Percentiles rank a stretch among this genome's conserved stretches.
Evolutionary conservation across 108 stramenopile species (phyloP).

Genomic region (Nitzschia putrida): DNA sequence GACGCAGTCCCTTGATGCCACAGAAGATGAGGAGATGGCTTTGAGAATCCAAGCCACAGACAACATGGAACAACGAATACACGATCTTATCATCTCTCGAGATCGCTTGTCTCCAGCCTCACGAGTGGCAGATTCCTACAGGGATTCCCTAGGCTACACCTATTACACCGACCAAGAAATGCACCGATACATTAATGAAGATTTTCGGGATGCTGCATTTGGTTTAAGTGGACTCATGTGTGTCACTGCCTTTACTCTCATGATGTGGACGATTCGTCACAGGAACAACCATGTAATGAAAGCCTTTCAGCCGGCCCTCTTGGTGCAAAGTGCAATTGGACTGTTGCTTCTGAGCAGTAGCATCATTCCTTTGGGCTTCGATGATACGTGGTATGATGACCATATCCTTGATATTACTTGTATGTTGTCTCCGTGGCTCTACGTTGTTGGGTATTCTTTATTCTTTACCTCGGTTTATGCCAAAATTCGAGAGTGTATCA

Average conservation of each 20-base stretch:
- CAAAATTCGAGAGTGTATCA: constrained; percentile 51
- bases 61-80: constrained; percentile 27
- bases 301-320: constrained; percentile 61
- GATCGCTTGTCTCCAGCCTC: neutral
- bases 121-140: constrained; percentile 18
- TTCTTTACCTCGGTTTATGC: constrained; percentile 54
- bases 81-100: constrained; percentile 2
- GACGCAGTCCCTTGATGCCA: constrained; percentile 1
- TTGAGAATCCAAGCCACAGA: constrained; percentile 34
- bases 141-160: constrained; percentile 25
- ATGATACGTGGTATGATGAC: constrained; percentile 28
- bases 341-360: constrained; percentile 43
- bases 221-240: constrained; percentile 31
- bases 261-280: constrained; percentile 39
- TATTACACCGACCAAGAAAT: neutral
- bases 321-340: constrained; percentile 44
- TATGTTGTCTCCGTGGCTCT: constrained; percentile 41
- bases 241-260: constrained; percentile 34
- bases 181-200: constrained; percentile 30
- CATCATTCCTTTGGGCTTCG: constrained; percentile 42
- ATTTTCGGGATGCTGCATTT: constrained; percentile 31
- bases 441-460: constrained; percentile 50
- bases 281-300: constrained; percentile 42
- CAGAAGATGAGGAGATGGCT: constrained; percentile 32
- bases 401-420: constrained; percentile 33